A percentile compares a stretch with the other conserved stretches of the same genome.
Evolutionary conservation across 768 basidiomycete species (phyloP).

Genomic region (Tulasnella sp.): DNA sequence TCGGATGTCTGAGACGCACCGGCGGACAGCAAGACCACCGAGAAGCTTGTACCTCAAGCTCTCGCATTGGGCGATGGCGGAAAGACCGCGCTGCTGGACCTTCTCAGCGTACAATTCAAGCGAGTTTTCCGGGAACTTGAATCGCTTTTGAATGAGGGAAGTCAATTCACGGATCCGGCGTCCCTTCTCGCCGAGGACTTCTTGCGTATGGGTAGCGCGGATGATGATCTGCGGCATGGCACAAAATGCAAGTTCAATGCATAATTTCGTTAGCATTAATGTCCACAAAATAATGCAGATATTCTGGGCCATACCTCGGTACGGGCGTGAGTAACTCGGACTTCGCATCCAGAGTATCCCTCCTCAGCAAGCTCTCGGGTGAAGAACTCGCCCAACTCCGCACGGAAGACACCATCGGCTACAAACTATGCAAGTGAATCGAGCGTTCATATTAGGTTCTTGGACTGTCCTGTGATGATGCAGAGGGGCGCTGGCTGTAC

Average conservation of each 20-base stretch:
- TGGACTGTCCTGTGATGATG: not conserved
- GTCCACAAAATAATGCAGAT: not conserved
- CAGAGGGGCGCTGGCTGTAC: slow-evolving; percentile 22
- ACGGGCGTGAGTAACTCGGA: slow-evolving; percentile 97
- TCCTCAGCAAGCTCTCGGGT: slow-evolving; percentile 97
- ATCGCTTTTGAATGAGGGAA: slow-evolving; percentile 95
- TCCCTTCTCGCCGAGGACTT: slow-evolving; percentile 98
- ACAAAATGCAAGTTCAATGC: not conserved
- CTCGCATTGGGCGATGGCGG: slow-evolving; percentile 98
- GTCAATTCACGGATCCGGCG: slow-evolving; percentile 99
- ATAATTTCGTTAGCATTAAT: not conserved
- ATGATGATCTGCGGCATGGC: slow-evolving; percentile 76
- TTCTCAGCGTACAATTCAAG: slow-evolving; percentile 99
- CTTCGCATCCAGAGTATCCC: slow-evolving; percentile 99
- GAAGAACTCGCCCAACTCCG: slow-evolving; percentile 99
- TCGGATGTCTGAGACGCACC: slow-evolving; percentile 49
- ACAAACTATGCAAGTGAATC: slow-evolving; percentile 53
- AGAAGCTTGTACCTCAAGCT: slow-evolving; percentile 97
- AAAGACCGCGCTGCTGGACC: slow-evolving; percentile 96
- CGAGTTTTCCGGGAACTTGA: slow-evolving; percentile 99
- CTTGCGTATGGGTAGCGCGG: slow-evolving; percentile 98
- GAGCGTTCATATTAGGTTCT: not conserved
- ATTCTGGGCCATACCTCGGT: slow-evolving; percentile 65
- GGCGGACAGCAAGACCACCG: slow-evolving; percentile 97
- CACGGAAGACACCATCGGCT: slow-evolving; percentile 98